Base-by-base conservation (phyloP, 345 rosid genomes). In the Cardamine chenopodiifolia region DNA sequence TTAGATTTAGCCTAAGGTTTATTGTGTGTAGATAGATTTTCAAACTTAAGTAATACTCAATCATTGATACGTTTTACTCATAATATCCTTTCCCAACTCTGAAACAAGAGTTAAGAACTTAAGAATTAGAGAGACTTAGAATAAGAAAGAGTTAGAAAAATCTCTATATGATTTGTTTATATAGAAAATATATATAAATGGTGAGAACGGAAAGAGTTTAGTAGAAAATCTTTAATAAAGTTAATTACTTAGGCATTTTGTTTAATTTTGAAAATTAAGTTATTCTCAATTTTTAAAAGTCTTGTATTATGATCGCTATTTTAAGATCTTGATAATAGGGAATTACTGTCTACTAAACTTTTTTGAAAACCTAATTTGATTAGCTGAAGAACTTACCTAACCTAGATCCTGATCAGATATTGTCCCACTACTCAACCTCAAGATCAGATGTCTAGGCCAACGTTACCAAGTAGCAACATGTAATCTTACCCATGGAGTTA, bases 11-110 rank as follows among this genome's bases (percentile, higher is more conserved):
- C 1, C 39, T 58, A 49, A 37, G 7, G 17, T 53, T 62, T 62
- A 68, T 68, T 15, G 48, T 61, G 74, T 53, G 48, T 31, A 37
- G 14, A 69, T n/a, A 62, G 5, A 62, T 25, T 11, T 76, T 70
- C 25, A 70, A 45, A 68, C 8, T 62, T 44, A 32, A 25, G 32
- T 17, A 42, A 17, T 32, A 12, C 15, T 69, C 7, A 76, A 44
- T 34, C 13, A 44, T 25, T 62, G 66, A 69, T 71, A 76, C 52
- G 66, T 69, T 31, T 20, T 23, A 19, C 37, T 75, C 57, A 61
- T 31, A 69, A 54, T 69, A 62, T 68, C 49, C n/a, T 35, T 40
- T 13, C 7, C 2, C 14, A 14, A 31, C 9, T 31, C 34, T 31
- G 2, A 31, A 31, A 31, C 9, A 31, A 31, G 34, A 31, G 34